A percentile compares a stretch with the other conserved stretches of the same genome.
Evolutionary conservation across 1,139 yeast species (phyloP).

Genomic region (Saccharomyces hybrid): DNA sequence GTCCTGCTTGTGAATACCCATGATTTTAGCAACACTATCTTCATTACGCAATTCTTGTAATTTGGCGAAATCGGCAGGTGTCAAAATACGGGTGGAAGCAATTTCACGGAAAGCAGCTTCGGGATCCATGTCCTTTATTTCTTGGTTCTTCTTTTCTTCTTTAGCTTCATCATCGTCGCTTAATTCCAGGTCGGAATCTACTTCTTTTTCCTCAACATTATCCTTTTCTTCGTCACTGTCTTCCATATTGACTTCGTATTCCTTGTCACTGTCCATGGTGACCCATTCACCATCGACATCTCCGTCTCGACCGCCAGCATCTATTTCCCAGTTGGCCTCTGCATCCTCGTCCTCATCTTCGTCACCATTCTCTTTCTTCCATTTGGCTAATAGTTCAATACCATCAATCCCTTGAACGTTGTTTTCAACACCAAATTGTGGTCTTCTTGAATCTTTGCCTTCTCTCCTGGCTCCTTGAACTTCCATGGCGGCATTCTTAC

Average conservation of each 20-base stretch:
- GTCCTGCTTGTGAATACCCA: constrained; percentile 46
- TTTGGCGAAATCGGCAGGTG: constrained; percentile 97
- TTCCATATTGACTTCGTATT: constrained; percentile 40
- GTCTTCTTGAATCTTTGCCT: constrained; percentile 34
- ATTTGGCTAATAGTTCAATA: constrained; percentile 76
- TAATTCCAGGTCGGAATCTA: constrained; percentile 36
- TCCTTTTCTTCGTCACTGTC: constrained; percentile 38
- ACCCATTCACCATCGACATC: constrained; percentile 50
- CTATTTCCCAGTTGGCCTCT: constrained; percentile 51
- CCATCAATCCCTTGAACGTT: constrained; percentile 74
- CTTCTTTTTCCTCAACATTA: constrained; percentile 31
- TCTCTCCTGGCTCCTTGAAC: constrained; percentile 48
- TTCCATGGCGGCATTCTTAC: constrained; percentile 81
- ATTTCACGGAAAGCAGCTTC: constrained; percentile 52
- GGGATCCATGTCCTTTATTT: constrained; percentile 24
- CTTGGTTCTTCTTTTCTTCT: constrained; percentile 15
- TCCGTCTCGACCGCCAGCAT: constrained; percentile 41
- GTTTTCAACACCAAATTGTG: constrained; percentile 65
- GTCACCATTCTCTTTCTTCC: constrained; percentile 54
- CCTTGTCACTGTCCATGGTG: constrained; percentile 48
- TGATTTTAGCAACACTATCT: constrained; percentile 73
- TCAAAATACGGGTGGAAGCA: constrained; percentile 68
- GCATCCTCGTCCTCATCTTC: constrained; percentile 53
- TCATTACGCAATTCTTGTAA: constrained; percentile 75
- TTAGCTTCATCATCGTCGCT: constrained; percentile 29